Evolutionary conservation across 768 basidiomycete species (phyloP), one percentile per base, ranked within the genome.

Genomic region (Kwoniella botswanensis): DNA sequence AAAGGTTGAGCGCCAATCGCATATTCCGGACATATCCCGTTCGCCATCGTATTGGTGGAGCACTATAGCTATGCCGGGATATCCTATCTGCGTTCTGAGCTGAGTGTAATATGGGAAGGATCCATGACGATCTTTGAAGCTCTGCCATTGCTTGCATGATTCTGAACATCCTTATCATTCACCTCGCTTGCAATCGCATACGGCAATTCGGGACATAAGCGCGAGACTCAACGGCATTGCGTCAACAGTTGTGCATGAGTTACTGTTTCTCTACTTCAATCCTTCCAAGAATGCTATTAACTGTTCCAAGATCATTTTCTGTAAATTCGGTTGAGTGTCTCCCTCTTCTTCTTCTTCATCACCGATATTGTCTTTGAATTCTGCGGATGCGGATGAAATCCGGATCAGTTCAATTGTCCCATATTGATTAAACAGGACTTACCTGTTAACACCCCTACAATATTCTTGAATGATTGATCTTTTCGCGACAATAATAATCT

Each of bases 401-500:
- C 35, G 35, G 35, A 35, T 35, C 35, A 35, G 35, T 35, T 9
- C 35, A 35, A 7, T 35, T 35, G 35, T 35, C 3, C 46, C 46
- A 50, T 50, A 17, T 50, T 18, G 2, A 15, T 50, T 15, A 15
- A 18, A 15, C 46, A 50, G 46, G 18, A 86, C 85, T 90, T 91
- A 76, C 90, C 86, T 74, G 85, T 87, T 67, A 99, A 85, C 1
- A 92, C 92, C 66, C 86, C 85, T 41, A 92, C 85, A 57, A 98
- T 86, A 78, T 93, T 89, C 65, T 87, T 84, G 65, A 96, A 85
- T 0, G 90, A 88, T 78, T 90, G 86, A 78, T 88, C 90, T 79
- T 89, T 90, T 57, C 95, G 87, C 60, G 86, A 86, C 21, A 99
- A 86, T 87, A 98, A 91, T 76, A 89, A 88, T 64, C 87, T 82